Conservation (phyloP, 345 rosid genomes). For the Salix purpurea region DNA sequence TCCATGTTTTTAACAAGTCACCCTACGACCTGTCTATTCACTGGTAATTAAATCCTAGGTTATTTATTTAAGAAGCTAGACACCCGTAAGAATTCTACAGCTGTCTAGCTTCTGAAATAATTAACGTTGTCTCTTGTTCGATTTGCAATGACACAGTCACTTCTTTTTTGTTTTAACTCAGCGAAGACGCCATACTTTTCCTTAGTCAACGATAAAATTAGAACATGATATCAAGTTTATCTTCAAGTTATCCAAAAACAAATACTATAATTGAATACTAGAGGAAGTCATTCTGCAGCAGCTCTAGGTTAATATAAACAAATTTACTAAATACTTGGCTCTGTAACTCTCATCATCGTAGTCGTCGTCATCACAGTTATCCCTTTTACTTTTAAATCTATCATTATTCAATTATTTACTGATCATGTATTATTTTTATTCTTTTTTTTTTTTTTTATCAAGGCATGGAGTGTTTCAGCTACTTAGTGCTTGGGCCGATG, state of each 20-base stretch:
- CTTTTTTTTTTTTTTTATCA: neutral
- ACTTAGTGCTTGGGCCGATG: slow-evolving; percentile 79
- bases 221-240: neutral
- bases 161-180: neutral
- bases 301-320: neutral
- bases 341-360: neutral
- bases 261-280: neutral
- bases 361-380: neutral
- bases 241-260: neutral
- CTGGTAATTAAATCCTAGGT: slow-evolving; percentile 47
- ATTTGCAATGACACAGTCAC: too few relatives aligned
- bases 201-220: neutral
- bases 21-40: slow-evolving; percentile 85
- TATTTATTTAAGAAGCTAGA: neutral
- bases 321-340: neutral
- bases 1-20: slow-evolving; percentile 70
- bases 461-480: slow-evolving; percentile 85
- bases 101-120: too few relatives aligned
- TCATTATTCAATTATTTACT: neutral
- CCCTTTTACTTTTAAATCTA: neutral
- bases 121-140: too few relatives aligned
- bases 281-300: neutral
- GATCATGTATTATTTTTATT: too few relatives aligned
- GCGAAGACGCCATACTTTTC: neutral
- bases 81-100: too few relatives aligned